These are phyloP conservation scores for Ophiorrhiza pumila DNA, from an alignment of 257 asterid species.

Conservation along the genomic window DNA sequence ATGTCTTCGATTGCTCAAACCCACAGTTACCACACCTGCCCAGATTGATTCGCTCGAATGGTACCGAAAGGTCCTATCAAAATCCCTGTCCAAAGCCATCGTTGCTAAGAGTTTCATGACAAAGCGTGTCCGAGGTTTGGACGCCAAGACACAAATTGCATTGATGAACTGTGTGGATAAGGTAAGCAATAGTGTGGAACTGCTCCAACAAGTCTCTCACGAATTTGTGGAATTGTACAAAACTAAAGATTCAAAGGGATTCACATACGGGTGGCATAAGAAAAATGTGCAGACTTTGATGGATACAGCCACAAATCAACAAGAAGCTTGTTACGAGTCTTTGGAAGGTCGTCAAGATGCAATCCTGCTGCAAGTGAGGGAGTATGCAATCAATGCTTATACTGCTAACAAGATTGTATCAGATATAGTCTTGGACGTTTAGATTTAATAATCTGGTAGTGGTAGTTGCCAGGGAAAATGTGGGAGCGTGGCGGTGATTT, in stretches of 20 bases:
- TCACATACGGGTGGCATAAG: neutral
- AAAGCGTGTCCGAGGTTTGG: conserved; percentile 1
- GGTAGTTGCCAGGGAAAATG: neutral
- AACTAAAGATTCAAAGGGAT: neutral
- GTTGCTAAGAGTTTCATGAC: conserved; percentile 8
- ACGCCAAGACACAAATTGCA: neutral
- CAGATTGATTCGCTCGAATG: conserved; percentile 14
- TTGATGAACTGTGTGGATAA: conserved; percentile 10
- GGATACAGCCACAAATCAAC: conserved; percentile 6
- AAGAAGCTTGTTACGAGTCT: neutral
- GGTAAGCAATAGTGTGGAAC: conserved; percentile 4
- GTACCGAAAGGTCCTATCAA: conserved; percentile 17
- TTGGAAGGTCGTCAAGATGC: neutral
- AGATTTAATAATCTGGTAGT: neutral
- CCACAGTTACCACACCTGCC: neutral
- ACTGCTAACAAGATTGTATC: conserved; percentile 15
- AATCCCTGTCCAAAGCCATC: conserved; percentile 19
- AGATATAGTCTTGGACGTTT: neutral
- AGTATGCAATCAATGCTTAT: neutral
- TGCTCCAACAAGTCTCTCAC: conserved; percentile 14
- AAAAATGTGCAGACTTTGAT: conserved; percentile 11
- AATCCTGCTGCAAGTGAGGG: neutral
- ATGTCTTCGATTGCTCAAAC: conserved; percentile 11
- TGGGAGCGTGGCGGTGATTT: neutral
- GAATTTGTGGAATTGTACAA: conserved; percentile 13